Conservation (phyloP, 1,284 basidiomycete genomes). For the Cerioporus squamosus region DNA sequence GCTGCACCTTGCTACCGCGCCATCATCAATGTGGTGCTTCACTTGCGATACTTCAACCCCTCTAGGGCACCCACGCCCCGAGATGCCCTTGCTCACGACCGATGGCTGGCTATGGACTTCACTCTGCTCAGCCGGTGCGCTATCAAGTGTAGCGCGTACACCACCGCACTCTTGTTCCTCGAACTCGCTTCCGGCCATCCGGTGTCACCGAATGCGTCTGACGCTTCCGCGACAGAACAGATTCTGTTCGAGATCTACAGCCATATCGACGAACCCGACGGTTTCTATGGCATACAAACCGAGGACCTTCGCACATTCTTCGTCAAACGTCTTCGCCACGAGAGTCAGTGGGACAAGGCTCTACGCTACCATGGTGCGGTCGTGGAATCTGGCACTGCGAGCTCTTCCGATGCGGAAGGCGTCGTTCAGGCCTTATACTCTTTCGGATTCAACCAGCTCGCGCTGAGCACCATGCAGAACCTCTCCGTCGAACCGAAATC, state of each 20-base stretch:
- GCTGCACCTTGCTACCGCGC: slow-evolving; percentile 57
- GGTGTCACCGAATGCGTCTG: slow-evolving; percentile 26
- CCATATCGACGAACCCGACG: slow-evolving; percentile 96
- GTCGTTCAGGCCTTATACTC: slow-evolving; percentile 80
- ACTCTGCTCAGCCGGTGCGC: slow-evolving; percentile 76
- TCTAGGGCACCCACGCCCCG: slow-evolving; percentile 37
- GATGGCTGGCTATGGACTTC: slow-evolving; percentile 86
- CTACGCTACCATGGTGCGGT: slow-evolving; percentile 90
- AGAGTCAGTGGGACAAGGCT: slow-evolving; percentile 89
- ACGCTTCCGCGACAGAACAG: slow-evolving; percentile 50
- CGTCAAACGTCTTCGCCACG: slow-evolving; percentile 88
- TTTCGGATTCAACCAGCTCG: slow-evolving; percentile 87
- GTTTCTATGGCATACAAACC: slow-evolving; percentile 94
- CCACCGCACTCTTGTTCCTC: slow-evolving; percentile 88
- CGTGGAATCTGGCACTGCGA: slow-evolving; percentile 61
- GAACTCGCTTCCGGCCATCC: slow-evolving; percentile 75
- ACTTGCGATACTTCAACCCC: slow-evolving; percentile 74
- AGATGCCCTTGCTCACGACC: slow-evolving; percentile 71
- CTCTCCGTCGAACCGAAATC: slow-evolving; percentile 40
- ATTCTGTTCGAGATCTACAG: slow-evolving; percentile 92
- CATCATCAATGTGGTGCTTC: slow-evolving; percentile 81
- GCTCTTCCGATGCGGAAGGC: slow-evolving; percentile 51
- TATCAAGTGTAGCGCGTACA: slow-evolving; percentile 81
- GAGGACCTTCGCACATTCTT: slow-evolving; percentile 78
- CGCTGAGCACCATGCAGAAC: slow-evolving; percentile 62